Conservation (phyloP, 495 filamentous ascomycete genomes). For the Xylona heveae region DNA sequence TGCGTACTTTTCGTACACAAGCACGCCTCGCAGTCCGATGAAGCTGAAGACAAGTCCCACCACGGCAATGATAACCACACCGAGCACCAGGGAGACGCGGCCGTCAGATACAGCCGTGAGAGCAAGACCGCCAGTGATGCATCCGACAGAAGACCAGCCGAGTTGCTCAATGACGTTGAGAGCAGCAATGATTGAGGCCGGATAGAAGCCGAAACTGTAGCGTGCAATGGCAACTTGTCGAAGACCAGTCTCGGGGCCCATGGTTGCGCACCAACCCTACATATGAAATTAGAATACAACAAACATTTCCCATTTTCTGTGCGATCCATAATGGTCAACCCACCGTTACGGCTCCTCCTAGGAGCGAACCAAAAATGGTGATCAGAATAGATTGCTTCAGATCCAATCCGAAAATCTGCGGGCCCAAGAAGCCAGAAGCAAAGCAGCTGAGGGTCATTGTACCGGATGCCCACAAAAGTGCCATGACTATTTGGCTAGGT, state of each 20-base stretch:
- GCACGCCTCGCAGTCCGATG: constrained; percentile 23
- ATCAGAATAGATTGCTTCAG: constrained; percentile 28
- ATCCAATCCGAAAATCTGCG: too few species aligned
- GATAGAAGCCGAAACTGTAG: constrained; percentile 31
- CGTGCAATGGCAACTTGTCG: constrained; percentile 30
- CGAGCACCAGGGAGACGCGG: constrained; percentile 20
- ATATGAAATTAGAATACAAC: too few species aligned
- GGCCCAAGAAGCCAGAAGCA: too few species aligned
- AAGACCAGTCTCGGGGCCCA: constrained; percentile 27
- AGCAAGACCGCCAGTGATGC: constrained; percentile 26
- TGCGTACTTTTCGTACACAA: constrained; percentile 19
- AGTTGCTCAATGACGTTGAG: constrained; percentile 27
- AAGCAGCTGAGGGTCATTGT: too few species aligned
- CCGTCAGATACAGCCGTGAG: constrained; percentile 27
- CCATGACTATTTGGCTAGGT: too few species aligned
- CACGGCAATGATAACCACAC: constrained; percentile 24
- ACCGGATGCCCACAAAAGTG: too few species aligned
- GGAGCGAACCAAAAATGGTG: constrained; percentile 24
- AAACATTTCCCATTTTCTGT: neutral
- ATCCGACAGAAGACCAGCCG: constrained; percentile 25
- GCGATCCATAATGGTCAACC: constrained; percentile 8
- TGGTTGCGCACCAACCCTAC: constrained; percentile 23
- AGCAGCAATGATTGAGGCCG: constrained; percentile 24
- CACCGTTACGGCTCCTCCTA: constrained; percentile 26
- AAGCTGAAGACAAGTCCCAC: constrained; percentile 22